Evolutionary conservation across 2,329 filamentous ascomycete species (phyloP), one percentile per base, ranked within the genome.

Genomic region (Didymella glomerata): DNA sequence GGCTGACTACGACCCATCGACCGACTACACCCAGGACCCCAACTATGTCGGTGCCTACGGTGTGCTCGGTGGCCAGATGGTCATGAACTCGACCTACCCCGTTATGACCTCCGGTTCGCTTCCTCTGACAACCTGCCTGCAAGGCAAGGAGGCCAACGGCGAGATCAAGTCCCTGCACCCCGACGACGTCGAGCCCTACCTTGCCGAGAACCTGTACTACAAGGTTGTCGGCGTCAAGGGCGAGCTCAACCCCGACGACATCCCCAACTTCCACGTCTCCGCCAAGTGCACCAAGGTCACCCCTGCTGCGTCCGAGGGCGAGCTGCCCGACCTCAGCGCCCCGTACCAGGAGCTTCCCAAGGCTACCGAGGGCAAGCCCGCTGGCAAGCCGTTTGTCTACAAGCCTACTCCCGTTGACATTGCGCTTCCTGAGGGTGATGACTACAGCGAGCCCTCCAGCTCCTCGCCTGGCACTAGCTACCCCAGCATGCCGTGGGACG

Each of bases 161-260:
- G 61, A 72, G 48, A 66, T 77, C 56, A 61, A 69, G 34, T 73
- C 70, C 0, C 68, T 77, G 20, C 61, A 69, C 59, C 69, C 71
- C 40, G 72, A 75, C 36, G 57, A 73, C 41, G 69, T 76, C 38
- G 68, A 72, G 58, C 54, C 67, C 8, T 77, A 76, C 67, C 71
- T 78, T n/a, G 63, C 64, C 44, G 53, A 71, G 48, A 65, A 78
- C 66, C 66, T 78, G 24, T 64, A 70, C 68, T 77, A 75, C 69
- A 73, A 70, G 51, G 67, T 78, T 38, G 65, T 77, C 27, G 68
- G 69, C 38, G 60, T 68, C 44, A 68, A 72, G 27, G 69, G 70
- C 59, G 72, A 76, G 63, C 49, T 76, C 27, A 59, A 68, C 47
- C 58, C 71, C 2, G 65, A 70, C 2, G 50, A 67, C 5, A 57